Percentiles rank a stretch among this genome's conserved stretches.
Conservation (phyloP, 1,284 basidiomycete genomes). For the Tilletia caries region DNA sequence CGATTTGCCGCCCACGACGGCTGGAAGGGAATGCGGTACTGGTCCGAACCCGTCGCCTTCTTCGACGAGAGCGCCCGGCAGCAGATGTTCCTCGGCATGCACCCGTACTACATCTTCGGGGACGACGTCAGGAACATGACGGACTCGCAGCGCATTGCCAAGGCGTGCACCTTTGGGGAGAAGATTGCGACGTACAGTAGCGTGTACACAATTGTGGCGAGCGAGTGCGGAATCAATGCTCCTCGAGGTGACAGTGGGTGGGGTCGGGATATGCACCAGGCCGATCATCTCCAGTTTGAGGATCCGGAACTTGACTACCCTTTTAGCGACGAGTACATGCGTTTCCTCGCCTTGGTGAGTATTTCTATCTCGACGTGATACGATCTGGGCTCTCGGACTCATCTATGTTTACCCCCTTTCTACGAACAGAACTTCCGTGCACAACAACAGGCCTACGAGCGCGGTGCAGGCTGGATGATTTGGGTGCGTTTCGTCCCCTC, state of each 20-base stretch:
- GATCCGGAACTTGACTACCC: slow-evolving; percentile 5
- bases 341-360: slow-evolving; percentile 9
- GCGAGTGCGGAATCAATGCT: background rate
- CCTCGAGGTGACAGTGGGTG: slow-evolving; percentile 5
- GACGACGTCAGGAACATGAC: background rate
- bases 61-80: slow-evolving; percentile 33
- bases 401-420: no score
- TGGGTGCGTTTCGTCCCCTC: slow-evolving; percentile 62
- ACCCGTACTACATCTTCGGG: slow-evolving; percentile 24
- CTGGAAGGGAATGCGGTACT: slow-evolving; percentile 19
- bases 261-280: slow-evolving; percentile 11
- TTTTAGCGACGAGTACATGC: slow-evolving; percentile 12
- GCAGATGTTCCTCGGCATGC: slow-evolving; percentile 38
- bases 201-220: background rate
- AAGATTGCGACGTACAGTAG: slow-evolving; percentile 2
- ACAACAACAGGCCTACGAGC: slow-evolving; percentile 11
- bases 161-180: slow-evolving; percentile 1
- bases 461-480: slow-evolving; percentile 61
- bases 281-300: background rate
- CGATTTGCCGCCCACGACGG: slow-evolving; percentile 21
- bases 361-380: background rate
- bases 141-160: slow-evolving; percentile 3
- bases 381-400: no score
- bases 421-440: slow-evolving; percentile 14
- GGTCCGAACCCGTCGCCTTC: slow-evolving; percentile 22